These are phyloP conservation scores for Aureobasidium sp. DNA, from an alignment of 2,329 filamentous ascomycete genomes.

Conservation along the genomic window DNA sequence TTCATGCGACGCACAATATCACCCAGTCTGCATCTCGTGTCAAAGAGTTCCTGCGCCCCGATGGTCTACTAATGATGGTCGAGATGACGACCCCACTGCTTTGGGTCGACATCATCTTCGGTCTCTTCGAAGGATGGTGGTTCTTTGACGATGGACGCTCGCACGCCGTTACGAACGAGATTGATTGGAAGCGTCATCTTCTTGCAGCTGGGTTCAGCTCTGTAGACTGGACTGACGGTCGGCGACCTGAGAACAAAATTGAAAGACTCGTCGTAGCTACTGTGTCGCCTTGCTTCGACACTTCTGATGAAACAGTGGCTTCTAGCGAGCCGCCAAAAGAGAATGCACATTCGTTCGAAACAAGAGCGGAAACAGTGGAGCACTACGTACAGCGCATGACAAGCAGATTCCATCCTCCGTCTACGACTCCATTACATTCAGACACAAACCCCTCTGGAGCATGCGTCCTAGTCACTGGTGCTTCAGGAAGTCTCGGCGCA, in stretches of 20 bases:
- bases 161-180: not conserved
- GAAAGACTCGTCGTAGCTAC: not conserved
- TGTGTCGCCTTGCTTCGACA: too few species aligned
- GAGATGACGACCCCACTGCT: not conserved
- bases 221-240: not conserved
- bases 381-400: too few species aligned
- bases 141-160: not conserved
- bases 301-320: not conserved
- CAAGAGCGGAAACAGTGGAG: too few species aligned
- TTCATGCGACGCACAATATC: not conserved
- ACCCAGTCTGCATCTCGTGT: not conserved
- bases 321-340: too few species aligned
- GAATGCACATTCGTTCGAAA: too few species aligned
- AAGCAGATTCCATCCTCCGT: too few species aligned
- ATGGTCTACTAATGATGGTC: not conserved
- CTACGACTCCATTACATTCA: too few species aligned
- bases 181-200: not conserved
- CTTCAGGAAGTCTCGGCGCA: too few species aligned
- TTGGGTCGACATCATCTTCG: not conserved
- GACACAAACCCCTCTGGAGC: too few species aligned
- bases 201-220: not conserved
- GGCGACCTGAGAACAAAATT: not conserved
- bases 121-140: not conserved
- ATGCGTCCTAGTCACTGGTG: too few species aligned
- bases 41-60: not conserved